These are phyloP conservation scores for Penicillium crystallinum DNA, from an alignment of 495 filamentous ascomycete genomes.

Conservation along the genomic window DNA sequence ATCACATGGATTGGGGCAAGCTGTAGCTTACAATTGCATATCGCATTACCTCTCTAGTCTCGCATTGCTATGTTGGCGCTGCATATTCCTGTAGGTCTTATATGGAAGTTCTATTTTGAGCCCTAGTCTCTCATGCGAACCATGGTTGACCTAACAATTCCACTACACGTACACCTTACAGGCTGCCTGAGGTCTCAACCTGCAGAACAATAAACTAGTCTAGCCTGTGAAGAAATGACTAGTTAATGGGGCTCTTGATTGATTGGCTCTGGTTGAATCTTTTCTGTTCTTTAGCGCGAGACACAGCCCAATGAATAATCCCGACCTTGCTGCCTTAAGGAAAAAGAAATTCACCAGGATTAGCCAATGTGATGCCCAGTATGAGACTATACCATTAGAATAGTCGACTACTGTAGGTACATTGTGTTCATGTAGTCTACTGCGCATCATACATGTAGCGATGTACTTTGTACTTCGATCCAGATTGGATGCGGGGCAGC, in stretches of 20 bases:
- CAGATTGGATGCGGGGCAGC: conserved; percentile 5
- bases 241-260: conserved; percentile 5
- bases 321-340: conserved; percentile 20
- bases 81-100: conserved; percentile 7
- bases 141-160: conserved; percentile 3
- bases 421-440: background rate
- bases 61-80: conserved; percentile 17
- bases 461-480: background rate
- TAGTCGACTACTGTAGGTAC: conserved; percentile 1
- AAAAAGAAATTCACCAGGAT: background rate
- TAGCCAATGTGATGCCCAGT: background rate
- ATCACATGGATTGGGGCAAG: background rate
- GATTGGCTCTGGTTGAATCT: conserved; percentile 30
- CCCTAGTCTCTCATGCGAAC: background rate
- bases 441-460: background rate
- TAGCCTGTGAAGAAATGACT: background rate
- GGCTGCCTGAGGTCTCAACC: too few relatives aligned
- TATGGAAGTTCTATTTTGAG: background rate
- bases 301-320: conserved; percentile 4
- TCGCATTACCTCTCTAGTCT: background rate
- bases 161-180: background rate
- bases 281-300: conserved; percentile 8
- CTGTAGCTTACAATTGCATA: background rate
- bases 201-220: background rate
- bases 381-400: background rate